phyloP scores from a whole-genome alignment of 495 filamentous ascomycete genomes.

The Cladorrhinum samala region DNA sequence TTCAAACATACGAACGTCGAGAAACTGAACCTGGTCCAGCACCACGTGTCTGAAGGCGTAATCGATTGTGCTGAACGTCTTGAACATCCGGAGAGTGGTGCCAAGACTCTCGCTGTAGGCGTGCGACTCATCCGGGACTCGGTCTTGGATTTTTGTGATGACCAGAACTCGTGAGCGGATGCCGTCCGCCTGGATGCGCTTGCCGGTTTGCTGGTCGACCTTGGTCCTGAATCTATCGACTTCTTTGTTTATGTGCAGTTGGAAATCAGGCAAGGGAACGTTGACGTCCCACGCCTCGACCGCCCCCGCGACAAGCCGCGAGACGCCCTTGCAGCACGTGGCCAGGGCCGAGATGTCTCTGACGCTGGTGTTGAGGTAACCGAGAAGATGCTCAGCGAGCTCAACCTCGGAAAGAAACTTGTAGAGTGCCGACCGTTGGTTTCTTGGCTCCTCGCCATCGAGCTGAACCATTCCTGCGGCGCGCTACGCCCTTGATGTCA shows the following conservation, averaged over 20 bases:
- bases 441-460: too few relatives aligned
- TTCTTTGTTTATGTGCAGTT: too few relatives aligned
- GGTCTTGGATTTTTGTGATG: background rate
- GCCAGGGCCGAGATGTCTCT: background rate
- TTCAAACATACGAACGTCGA: slow-evolving; percentile 11
- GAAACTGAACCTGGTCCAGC: slow-evolving; percentile 18
- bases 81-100: background rate
- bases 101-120: background rate
- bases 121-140: background rate
- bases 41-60: slow-evolving; percentile 15
- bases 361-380: background rate
- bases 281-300: background rate
- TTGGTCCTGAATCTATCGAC: background rate
- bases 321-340: background rate
- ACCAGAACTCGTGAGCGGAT: background rate
- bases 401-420: background rate
- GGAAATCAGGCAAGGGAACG: too few relatives aligned
- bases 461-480: too few relatives aligned
- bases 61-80: background rate
- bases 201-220: background rate
- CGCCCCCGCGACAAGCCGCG: background rate
- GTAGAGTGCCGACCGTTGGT: background rate
- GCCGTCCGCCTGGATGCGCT: background rate
- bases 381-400: background rate
- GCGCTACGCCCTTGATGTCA: too few relatives aligned